Conservation (phyloP, 2,329 filamentous ascomycete species). For the Verticillium zaregamsianum region DNA sequence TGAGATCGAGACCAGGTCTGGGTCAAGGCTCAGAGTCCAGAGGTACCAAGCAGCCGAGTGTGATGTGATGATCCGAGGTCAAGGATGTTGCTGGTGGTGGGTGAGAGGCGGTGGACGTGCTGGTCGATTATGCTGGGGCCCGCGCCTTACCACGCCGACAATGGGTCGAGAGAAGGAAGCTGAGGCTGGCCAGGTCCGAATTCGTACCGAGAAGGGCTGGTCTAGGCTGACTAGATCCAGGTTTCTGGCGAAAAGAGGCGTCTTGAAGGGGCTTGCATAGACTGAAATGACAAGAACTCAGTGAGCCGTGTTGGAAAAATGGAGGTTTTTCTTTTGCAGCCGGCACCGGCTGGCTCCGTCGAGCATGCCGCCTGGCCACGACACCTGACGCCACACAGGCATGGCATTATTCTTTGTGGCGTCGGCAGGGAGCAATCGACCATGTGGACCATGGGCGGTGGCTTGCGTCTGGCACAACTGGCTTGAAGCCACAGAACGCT, state of each 20-base stretch:
- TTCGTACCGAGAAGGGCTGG: not conserved
- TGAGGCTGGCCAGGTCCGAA: not conserved
- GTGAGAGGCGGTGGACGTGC: not conserved
- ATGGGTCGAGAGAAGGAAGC: not conserved
- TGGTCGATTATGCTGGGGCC: not conserved
- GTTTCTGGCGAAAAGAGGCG: not conserved
- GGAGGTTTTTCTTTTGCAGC: conserved; percentile 2
- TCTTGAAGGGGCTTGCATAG: not conserved
- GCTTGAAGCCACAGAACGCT: not conserved
- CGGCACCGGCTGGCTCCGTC: not conserved
- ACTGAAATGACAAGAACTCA: not conserved
- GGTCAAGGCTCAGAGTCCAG: not conserved
- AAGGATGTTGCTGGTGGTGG: not conserved
- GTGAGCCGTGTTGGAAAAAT: not conserved
- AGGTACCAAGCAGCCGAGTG: not conserved
- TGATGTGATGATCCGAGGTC: not conserved
- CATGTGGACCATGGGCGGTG: not conserved
- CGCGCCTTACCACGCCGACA: not conserved
- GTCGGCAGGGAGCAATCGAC: not conserved
- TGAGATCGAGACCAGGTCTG: not conserved
- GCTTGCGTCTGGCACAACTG: not conserved
- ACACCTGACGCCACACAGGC: too few relatives aligned
- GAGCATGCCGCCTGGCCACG: too few relatives aligned
- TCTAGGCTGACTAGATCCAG: not conserved
- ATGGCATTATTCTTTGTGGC: not conserved